These are phyloP conservation scores for Acer yangbiense DNA, from an alignment of 345 rosid species.

Conservation along the genomic window DNA sequence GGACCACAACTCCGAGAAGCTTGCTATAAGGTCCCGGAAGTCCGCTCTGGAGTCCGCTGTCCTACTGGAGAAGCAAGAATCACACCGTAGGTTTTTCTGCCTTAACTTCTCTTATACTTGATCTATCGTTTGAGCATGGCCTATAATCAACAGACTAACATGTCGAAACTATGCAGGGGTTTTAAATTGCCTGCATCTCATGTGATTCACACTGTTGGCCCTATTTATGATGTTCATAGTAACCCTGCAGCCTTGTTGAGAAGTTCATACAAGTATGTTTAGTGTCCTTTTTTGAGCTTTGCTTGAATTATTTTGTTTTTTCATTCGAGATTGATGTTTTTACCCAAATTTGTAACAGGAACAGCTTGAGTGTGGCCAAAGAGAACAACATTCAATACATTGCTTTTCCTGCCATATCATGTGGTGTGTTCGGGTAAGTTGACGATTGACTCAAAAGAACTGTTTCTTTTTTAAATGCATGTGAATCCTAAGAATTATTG, in stretches of 20 bases:
- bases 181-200: constrained; percentile 72
- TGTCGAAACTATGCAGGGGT: constrained; percentile 51
- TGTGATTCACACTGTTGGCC: constrained; percentile 88
- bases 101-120: neutral
- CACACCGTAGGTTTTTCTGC: constrained; percentile 49
- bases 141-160: neutral
- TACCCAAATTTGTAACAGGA: constrained; percentile 46
- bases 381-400: constrained; percentile 67
- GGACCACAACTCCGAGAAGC: constrained; percentile 74
- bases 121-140: neutral
- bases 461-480: neutral
- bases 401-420: constrained; percentile 88
- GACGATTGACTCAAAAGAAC: neutral
- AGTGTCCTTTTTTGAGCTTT: neutral
- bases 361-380: constrained; percentile 67
- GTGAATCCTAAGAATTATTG: neutral
- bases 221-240: constrained; percentile 50
- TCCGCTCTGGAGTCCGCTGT: constrained; percentile 68
- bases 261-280: constrained; percentile 61
- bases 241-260: constrained; percentile 57
- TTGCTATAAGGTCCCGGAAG: constrained; percentile 69
- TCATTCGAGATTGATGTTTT: constrained; percentile 2
- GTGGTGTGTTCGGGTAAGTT: constrained; percentile 69
- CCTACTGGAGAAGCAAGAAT: constrained; percentile 89
- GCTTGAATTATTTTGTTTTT: neutral